Percentiles rank a stretch among this genome's conserved stretches.
These are phyloP conservation scores for Phytopythium cucurbitacearum DNA, from an alignment of 352 stramenopile genomes.

Conservation along the genomic window DNA sequence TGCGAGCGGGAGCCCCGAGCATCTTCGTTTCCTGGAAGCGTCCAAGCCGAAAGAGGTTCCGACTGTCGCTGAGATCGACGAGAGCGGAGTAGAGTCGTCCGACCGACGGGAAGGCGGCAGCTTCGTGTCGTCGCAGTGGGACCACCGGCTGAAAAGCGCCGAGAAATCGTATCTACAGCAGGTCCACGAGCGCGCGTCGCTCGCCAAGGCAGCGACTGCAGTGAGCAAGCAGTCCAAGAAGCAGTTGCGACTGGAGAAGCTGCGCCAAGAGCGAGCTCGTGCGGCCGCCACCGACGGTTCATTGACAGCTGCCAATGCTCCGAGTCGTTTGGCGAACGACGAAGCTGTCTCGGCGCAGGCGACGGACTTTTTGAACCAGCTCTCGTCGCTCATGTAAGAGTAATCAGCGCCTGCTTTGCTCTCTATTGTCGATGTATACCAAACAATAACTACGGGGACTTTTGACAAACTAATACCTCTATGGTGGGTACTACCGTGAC, in stretches of 20 bases:
- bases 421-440: no score
- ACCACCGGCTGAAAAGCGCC: slow-evolving; percentile 53
- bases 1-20: neutral
- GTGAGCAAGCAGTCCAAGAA: slow-evolving; percentile 51
- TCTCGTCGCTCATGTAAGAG: slow-evolving; percentile 36
- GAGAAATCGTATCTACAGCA: slow-evolving; percentile 67
- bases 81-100: neutral
- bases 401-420: no score
- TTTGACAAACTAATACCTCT: no score
- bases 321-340: slow-evolving; percentile 6
- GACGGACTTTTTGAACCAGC: slow-evolving; percentile 55
- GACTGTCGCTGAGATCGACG: slow-evolving; percentile 1
- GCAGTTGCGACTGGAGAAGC: slow-evolving; percentile 56
- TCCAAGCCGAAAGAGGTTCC: neutral
- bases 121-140: slow-evolving; percentile 81
- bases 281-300: slow-evolving; percentile 3
- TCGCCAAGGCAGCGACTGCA: slow-evolving; percentile 32
- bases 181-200: slow-evolving; percentile 48
- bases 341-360: slow-evolving; percentile 36
- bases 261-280: slow-evolving; percentile 33
- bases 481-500: no score
- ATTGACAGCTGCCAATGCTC: slow-evolving; percentile 2
- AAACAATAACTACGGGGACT: no score
- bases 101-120: slow-evolving; percentile 19
- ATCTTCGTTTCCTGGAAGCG: neutral